Percentiles rank a stretch among this genome's conserved stretches.
These are phyloP conservation scores for Citrus medica DNA, from an alignment of 345 rosid genomes.

Conservation along the genomic window DNA sequence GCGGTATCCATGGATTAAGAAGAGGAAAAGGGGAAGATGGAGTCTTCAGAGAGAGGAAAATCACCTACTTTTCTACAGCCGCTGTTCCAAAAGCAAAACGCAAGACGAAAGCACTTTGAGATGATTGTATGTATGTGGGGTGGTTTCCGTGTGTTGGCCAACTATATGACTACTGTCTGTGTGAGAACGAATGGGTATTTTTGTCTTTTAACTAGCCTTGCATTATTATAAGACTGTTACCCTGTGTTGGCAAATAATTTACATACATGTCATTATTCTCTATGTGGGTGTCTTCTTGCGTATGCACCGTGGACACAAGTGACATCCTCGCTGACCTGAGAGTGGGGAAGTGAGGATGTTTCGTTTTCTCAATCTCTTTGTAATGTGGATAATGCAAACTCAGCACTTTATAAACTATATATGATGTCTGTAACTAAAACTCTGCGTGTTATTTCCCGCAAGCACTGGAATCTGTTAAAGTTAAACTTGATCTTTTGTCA, in stretches of 20 bases:
- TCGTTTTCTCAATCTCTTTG: background rate
- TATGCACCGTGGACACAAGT: background rate
- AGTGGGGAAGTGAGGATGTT: constrained; percentile 9
- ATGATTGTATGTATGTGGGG: background rate
- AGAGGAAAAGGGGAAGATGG: constrained; percentile 3
- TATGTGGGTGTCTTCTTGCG: constrained; percentile 3
- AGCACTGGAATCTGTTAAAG: no score
- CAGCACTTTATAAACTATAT: no score
- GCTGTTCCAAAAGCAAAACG: constrained; percentile 18
- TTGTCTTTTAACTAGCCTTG: constrained; percentile 4
- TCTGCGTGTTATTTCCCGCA: no score
- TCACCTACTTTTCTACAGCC: constrained; percentile 19
- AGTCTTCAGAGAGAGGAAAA: constrained; percentile 21
- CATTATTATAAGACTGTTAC: background rate
- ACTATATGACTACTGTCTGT: constrained; percentile 4
- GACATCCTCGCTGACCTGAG: constrained; percentile 13
- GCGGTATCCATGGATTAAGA: constrained; percentile 36
- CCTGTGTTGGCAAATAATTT: background rate
- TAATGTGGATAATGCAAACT: no score
- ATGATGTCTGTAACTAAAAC: no score
- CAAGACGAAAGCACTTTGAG: constrained; percentile 6
- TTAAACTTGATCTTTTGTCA: no score
- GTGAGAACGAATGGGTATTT: constrained; percentile 12
- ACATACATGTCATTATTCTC: background rate
- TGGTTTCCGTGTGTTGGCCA: constrained; percentile 23